Evolutionary conservation across 345 rosid genomes (phyloP).

Genomic region (Rhodamnia argentea): DNA sequence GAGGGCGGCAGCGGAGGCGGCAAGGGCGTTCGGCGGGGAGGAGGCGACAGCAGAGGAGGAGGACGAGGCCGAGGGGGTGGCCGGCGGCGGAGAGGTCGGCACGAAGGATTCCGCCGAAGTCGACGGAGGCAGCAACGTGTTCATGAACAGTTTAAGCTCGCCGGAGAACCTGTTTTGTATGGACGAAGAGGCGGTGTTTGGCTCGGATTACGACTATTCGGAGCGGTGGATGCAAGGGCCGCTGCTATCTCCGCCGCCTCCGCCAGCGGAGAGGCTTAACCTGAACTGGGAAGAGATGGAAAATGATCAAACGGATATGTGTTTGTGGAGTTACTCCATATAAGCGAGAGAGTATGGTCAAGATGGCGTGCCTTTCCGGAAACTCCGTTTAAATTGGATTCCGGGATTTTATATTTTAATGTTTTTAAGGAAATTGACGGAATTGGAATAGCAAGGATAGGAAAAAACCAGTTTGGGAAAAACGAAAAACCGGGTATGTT

Average conservation of each 20-base stretch:
- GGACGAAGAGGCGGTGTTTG: neutral
- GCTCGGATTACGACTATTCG: neutral
- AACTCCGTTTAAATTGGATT: too few relatives aligned
- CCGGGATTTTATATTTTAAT: neutral
- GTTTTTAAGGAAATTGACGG: neutral
- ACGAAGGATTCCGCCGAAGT: neutral
- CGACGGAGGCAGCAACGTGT: neutral
- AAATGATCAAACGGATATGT: neutral
- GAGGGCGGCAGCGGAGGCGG: slow-evolving; percentile 28
- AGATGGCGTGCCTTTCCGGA: neutral
- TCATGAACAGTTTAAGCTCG: neutral
- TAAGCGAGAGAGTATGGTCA: neutral
- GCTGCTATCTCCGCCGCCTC: neutral
- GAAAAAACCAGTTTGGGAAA: neutral
- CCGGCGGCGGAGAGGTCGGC: neutral
- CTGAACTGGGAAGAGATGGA: neutral
- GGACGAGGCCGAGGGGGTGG: neutral
- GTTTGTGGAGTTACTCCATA: neutral
- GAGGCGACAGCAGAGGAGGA: neutral
- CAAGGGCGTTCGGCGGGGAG: neutral
- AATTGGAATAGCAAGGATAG: neutral
- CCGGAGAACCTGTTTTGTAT: neutral
- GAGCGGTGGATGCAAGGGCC: neutral
- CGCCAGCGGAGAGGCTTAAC: neutral
- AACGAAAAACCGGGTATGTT: too few relatives aligned